Base-by-base conservation (phyloP, 768 basidiomycete genomes). In the Tricholomella constricta region DNA sequence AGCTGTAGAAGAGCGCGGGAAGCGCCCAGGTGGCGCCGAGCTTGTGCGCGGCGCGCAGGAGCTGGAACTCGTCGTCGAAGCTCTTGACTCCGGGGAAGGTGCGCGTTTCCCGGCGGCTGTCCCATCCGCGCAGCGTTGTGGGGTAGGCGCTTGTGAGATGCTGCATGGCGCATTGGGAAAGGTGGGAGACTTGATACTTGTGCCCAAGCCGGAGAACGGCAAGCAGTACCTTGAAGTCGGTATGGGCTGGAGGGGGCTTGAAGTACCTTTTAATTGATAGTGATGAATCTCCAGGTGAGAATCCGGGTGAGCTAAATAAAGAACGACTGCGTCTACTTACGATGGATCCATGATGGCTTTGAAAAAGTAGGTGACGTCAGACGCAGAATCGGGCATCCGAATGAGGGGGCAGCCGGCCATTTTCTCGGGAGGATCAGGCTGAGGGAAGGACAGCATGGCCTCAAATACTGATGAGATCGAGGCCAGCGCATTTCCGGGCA, bases 111-210 rank as follows among this genome's bases (percentile, higher is more conserved):
- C 17, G 20, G 32, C 54, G 55, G 6, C 36, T 52, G 25, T 59
- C 52, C 63, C 61, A 62, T 10, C 31, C 54, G 12, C 48, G 26
- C 6, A 62, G 53, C 11, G 54, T 55, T 0, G 59, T 59, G 11
- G 61, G 59, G 49, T 60, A 65, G 11, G 55, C 62, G 6, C 56
- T 58, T 3, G 57, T 44, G 8, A 65, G 52, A 36, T 65, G 61
- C 7, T 36, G 51, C 23, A 65, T 49, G 10, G 59, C 64, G 38
- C 57, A 47, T 29, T 51, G 26, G 5, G 57, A 54, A 35, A 65
- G 51, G 34, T 55, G 32, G 6, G 38, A 26, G 32, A 62, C 55
- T 26, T 61, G 57, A 35, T 65, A 65, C 32, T 65, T 65, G 50
- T 60, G 57, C 20, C 57, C 54, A 4, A 65, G 55, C 0, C 57